Conservation (phyloP, 1,139 yeast genomes). For the Blastobotrys ciferrii region DNA sequence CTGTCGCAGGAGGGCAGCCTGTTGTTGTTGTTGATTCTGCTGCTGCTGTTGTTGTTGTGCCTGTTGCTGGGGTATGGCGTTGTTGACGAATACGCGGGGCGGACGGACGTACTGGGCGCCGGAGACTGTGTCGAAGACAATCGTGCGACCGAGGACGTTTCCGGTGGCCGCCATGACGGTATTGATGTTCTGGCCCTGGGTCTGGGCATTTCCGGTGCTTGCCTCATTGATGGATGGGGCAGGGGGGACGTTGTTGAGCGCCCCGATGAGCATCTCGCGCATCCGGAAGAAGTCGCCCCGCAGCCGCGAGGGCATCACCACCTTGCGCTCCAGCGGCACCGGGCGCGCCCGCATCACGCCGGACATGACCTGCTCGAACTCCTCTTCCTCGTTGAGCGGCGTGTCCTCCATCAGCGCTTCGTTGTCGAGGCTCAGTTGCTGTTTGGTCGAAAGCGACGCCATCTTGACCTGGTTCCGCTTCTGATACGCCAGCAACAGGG, state of each 20-base stretch:
- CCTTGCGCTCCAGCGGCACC: conserved; percentile 74
- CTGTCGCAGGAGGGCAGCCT: conserved; percentile 10
- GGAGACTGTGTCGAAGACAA: conserved; percentile 33
- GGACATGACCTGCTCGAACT: conserved; percentile 82
- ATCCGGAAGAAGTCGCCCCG: conserved; percentile 72
- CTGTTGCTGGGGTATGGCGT: conserved; percentile 20
- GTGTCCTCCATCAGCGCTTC: conserved; percentile 29
- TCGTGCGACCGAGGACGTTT: conserved; percentile 36
- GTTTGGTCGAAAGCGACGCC: conserved; percentile 34
- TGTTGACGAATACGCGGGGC: conserved; percentile 31
- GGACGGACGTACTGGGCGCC: conserved; percentile 35
- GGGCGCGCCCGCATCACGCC: conserved; percentile 81
- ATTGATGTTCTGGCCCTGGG: conserved; percentile 20
- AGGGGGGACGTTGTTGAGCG: conserved; percentile 30
- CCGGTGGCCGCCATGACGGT: conserved; percentile 37
- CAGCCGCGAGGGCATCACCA: conserved; percentile 64
- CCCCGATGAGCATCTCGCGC: conserved; percentile 47
- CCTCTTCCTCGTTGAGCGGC: conserved; percentile 68
- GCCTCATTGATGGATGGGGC: conserved; percentile 15
- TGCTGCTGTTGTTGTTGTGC: conserved; percentile 23
- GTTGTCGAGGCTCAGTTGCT: conserved; percentile 33
- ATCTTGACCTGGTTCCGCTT: conserved; percentile 86
- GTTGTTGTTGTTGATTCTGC: conserved; percentile 21
- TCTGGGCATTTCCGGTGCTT: conserved; percentile 16
- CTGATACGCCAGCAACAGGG: conserved; percentile 83